phyloP scores from a whole-genome alignment of 1,284 basidiomycete species.

The Cutaneotrichosporon daszewskae region DNA sequence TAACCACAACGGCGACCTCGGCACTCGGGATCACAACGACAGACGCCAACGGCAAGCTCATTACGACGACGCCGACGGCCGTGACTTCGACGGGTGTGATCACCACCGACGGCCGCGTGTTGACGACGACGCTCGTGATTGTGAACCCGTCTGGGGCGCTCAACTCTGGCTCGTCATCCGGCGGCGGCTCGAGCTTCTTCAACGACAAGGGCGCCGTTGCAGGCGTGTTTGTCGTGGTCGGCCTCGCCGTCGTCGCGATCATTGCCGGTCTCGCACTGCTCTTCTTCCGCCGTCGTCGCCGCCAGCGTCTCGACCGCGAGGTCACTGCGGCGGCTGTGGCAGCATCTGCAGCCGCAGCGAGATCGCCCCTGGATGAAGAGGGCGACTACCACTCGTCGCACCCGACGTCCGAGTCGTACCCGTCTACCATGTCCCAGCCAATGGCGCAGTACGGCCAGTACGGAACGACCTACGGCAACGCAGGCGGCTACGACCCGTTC shows the following conservation, averaged over 20 bases:
- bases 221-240: conserved; percentile 49
- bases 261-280: conserved; percentile 42
- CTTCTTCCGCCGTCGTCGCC: conserved; percentile 43
- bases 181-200: conserved; percentile 36
- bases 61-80: conserved; percentile 35
- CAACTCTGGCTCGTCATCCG: conserved; percentile 30
- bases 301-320: conserved; percentile 46
- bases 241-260: conserved; percentile 46
- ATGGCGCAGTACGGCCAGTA: conserved; percentile 47
- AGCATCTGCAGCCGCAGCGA: conserved; percentile 34
- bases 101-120: conserved; percentile 39
- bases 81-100: conserved; percentile 37
- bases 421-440: conserved; percentile 37
- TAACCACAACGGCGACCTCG: conserved; percentile 14
- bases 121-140: conserved; percentile 41
- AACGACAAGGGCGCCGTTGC: conserved; percentile 48
- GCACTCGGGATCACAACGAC: conserved; percentile 35
- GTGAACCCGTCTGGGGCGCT: conserved; percentile 44
- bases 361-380: conserved; percentile 47
- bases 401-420: conserved; percentile 37
- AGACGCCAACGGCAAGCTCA: conserved; percentile 25
- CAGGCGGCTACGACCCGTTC: conserved; percentile 46
- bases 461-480: conserved; percentile 34
- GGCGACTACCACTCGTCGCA: conserved; percentile 33
- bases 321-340: conserved; percentile 48